These are phyloP conservation scores for Mycena vitilis DNA, from an alignment of 768 basidiomycete species.

Conservation along the genomic window DNA sequence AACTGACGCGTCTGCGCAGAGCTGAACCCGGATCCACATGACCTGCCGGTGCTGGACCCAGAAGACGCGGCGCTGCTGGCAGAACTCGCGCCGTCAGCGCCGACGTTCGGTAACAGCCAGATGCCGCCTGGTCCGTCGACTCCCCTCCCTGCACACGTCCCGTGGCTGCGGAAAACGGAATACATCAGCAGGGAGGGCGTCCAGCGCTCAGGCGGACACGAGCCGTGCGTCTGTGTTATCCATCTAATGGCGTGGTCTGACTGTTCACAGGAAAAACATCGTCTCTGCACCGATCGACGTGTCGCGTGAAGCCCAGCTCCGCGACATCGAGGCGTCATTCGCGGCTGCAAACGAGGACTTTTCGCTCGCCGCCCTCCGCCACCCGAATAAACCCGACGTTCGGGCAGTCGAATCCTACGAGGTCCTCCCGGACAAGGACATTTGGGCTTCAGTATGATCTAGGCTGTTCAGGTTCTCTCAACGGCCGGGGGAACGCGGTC, in stretches of 20 bases:
- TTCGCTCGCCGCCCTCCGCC: constrained; percentile 68
- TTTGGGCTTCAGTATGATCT: constrained; percentile 90
- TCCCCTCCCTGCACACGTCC: constrained; percentile 71
- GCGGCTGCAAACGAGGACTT: constrained; percentile 69
- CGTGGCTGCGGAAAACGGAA: constrained; percentile 94
- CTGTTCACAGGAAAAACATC: constrained; percentile 58
- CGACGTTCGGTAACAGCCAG: constrained; percentile 58
- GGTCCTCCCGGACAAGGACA: constrained; percentile 83
- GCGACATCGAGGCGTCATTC: constrained; percentile 85
- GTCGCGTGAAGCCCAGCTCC: constrained; percentile 78
- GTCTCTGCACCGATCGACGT: constrained; percentile 69
- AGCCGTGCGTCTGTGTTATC: constrained; percentile 60
- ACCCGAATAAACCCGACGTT: constrained; percentile 83
- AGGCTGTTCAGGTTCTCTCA: constrained; percentile 90
- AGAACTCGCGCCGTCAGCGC: constrained; percentile 65
- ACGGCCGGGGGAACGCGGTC: constrained; percentile 80
- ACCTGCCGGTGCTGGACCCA: constrained; percentile 73
- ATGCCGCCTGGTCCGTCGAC: constrained; percentile 54
- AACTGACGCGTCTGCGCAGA: constrained; percentile 34
- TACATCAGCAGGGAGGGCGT: constrained; percentile 77
- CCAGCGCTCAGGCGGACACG: constrained; percentile 56
- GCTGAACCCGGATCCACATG: constrained; percentile 75
- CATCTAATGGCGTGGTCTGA: no score
- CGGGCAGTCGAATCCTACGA: constrained; percentile 86
- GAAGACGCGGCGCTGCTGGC: constrained; percentile 81